Conservation (phyloP, 441 rosid genomes). For the Adansonia grandidieri region DNA sequence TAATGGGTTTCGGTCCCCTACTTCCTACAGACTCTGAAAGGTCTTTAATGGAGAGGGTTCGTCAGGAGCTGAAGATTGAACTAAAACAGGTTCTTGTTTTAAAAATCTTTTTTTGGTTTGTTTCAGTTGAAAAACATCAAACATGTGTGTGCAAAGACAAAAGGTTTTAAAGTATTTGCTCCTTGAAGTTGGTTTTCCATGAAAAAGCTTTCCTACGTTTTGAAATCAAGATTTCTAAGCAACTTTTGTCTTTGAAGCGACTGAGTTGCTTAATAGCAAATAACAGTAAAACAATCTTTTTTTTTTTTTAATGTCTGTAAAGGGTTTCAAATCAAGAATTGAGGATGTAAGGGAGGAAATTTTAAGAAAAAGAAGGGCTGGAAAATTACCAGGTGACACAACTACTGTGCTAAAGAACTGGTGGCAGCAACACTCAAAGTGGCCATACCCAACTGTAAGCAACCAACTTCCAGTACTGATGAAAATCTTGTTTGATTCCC, state of each 20-base stretch:
- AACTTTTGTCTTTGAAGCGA: neutral
- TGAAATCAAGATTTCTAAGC: neutral
- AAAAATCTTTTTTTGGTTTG: neutral
- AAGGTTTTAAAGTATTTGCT: too few species aligned
- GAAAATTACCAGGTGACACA: conserved; percentile 97
- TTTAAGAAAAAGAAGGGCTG: conserved; percentile 92
- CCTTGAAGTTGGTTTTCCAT: neutral
- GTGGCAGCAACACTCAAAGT: conserved; percentile 97
- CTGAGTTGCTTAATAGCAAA: neutral
- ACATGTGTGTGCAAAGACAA: neutral
- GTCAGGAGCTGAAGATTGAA: conserved; percentile 91
- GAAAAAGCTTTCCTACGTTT: neutral
- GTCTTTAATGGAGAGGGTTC: conserved; percentile 93
- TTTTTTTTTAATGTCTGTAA: neutral
- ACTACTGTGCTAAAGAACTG: conserved; percentile 84
- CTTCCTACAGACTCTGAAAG: conserved; percentile 96
- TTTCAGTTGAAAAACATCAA: neutral
- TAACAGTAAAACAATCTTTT: neutral
- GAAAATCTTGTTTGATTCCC: neutral
- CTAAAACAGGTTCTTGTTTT: conserved; percentile 61
- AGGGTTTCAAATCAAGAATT: conserved; percentile 90
- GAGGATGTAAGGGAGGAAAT: conserved; percentile 98
- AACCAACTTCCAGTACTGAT: neutral
- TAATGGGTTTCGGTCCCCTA: conserved; percentile 90
- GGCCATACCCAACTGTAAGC: conserved; percentile 98